Evolutionary conservation across 2,329 filamentous ascomycete species (phyloP).

Genomic region (Cladophialophora exuberans): DNA sequence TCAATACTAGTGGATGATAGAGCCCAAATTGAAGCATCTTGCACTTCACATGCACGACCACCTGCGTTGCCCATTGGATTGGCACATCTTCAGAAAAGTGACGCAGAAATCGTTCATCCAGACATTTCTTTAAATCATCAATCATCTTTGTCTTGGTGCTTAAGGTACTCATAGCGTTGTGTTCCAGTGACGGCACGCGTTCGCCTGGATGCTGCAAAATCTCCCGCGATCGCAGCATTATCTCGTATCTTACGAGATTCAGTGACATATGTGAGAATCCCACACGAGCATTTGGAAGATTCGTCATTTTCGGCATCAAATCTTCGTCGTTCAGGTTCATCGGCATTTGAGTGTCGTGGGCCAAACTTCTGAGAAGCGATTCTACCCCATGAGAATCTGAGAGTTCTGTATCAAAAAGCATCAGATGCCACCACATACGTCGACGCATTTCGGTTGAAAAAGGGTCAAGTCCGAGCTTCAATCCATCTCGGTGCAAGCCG

Average conservation of each 20-base stretch:
- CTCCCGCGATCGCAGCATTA: background rate
- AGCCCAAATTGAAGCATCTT: background rate
- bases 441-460: conserved; percentile 49
- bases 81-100: background rate
- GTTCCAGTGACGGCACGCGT: background rate
- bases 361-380: conserved; percentile 1
- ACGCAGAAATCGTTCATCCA: background rate
- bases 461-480: conserved; percentile 49
- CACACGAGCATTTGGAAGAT: conserved; percentile 50
- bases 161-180: background rate
- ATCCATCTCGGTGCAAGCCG: conserved; percentile 46
- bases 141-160: background rate
- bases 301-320: conserved; percentile 50
- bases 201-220: background rate
- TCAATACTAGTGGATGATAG: background rate
- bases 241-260: background rate
- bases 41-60: background rate
- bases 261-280: conserved; percentile 51
- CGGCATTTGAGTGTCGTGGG: conserved; percentile 49
- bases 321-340: conserved; percentile 57
- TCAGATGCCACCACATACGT: conserved; percentile 40
- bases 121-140: background rate
- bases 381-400: conserved; percentile 36
- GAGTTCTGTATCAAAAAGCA: conserved; percentile 38
- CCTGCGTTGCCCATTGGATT: background rate